phyloP scores from a whole-genome alignment of 2,329 filamentous ascomycete genomes.

The Aspergillus unguis region DNA sequence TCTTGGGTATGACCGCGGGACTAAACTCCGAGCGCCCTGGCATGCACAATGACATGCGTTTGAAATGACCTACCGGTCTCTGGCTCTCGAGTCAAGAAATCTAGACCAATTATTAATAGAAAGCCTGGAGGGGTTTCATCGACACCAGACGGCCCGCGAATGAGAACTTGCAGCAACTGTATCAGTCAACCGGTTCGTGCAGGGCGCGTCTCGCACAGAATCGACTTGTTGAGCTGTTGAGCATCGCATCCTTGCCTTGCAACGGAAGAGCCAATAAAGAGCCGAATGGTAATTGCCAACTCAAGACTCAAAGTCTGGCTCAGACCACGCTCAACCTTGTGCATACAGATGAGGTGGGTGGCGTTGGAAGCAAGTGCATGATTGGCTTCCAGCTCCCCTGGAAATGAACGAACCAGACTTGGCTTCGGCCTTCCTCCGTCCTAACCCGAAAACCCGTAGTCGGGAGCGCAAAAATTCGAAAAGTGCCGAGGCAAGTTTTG shows the following conservation, averaged over 20 bases:
- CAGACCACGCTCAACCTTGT: constrained; percentile 10
- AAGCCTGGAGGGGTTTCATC: constrained; percentile 2
- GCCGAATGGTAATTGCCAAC: background rate
- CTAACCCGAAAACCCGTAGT: constrained; percentile 25
- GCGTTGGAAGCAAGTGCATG: constrained; percentile 12
- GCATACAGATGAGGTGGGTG: constrained; percentile 27
- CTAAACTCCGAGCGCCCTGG: background rate
- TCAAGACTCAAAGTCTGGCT: constrained; percentile 6
- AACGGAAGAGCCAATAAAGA: background rate
- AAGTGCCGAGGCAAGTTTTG: constrained; percentile 19
- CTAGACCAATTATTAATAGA: constrained; percentile 5
- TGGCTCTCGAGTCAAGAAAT: background rate
- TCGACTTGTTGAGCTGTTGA: background rate
- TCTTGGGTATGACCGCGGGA: background rate
- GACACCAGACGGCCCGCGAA: background rate
- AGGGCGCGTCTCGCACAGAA: background rate
- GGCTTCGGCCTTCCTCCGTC: constrained; percentile 22
- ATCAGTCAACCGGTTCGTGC: background rate
- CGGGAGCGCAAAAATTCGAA: constrained; percentile 16
- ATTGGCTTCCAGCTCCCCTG: constrained; percentile 11
- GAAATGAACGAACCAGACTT: constrained; percentile 9
- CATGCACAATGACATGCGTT: constrained; percentile 1
- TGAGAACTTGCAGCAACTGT: background rate
- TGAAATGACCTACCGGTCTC: background rate
- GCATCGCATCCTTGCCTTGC: background rate